Base-by-base conservation (phyloP, 768 basidiomycete genomes). In the Amanita fuliginea region DNA sequence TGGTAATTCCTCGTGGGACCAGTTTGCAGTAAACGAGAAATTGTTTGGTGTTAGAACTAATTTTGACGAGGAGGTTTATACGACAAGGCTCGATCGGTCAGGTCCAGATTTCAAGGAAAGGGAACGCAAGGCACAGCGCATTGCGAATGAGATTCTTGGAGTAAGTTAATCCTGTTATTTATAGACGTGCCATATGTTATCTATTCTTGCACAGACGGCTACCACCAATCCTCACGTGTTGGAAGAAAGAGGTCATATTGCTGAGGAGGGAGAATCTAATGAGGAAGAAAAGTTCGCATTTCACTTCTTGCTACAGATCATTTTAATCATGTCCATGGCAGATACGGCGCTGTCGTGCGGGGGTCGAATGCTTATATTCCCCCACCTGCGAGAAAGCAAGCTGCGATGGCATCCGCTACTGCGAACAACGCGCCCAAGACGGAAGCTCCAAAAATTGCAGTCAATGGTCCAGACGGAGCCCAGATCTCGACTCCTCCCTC, bases 61-160 rank as follows among this genome's bases (percentile, higher is more conserved):
- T 57, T 99, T 90, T 65, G 85, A 95, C 59, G 96, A 99, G 68
- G 88, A 95, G 51, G 61, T 82, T 30, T 99, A 99, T 64, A 98
- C 96, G 9, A 98, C 95, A 14, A 91, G 81, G 67, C 73, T 99
- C 40, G 90, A 98, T 61, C 79, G 88, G 54, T 77, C 68, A 47
- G 85, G 80, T 6, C 77, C 84, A 18, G 93, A 94, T 64, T 99
- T 76, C 64, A 88, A 85, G 67, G 88, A 92, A 67, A 76, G 80
- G 53, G 94, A 97, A 64, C 77, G 81, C 54, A 81, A 84, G 64
- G 96, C 96, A 4, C 84, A 83, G 60, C 78, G 77, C 56, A 76
- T 98, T 56, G 96, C 95, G 8, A 83, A 82, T 56, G 94, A 98
- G 68, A 98, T 98, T 57, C 70, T 88, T 62, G 79, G 80, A 47